Percentiles rank a stretch among this genome's conserved stretches.
Evolutionary conservation across 495 filamentous ascomycete genomes (phyloP).

Genomic region (Neurospora sp.): DNA sequence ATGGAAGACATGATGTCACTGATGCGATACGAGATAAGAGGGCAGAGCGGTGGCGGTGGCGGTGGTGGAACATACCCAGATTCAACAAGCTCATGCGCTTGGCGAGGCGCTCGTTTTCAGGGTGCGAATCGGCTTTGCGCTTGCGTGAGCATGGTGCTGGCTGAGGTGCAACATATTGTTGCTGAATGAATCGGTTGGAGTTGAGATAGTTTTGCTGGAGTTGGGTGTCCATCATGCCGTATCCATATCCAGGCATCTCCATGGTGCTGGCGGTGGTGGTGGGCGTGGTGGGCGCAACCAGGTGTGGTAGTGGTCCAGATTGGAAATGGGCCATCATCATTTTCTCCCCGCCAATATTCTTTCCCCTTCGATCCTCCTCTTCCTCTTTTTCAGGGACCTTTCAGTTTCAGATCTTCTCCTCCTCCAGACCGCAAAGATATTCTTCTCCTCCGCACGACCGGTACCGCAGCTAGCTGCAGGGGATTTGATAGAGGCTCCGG

Average conservation of each 20-base stretch:
- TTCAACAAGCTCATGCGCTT: constrained; percentile 78
- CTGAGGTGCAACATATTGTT: constrained; percentile 4
- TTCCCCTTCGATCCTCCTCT: background rate
- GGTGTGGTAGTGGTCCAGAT: background rate
- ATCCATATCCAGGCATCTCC: background rate
- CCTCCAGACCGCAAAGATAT: background rate
- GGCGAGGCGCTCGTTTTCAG: constrained; percentile 47
- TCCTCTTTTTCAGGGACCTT: background rate
- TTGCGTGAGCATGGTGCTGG: constrained; percentile 28
- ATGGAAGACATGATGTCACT: background rate
- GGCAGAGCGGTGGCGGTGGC: background rate
- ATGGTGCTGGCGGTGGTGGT: background rate
- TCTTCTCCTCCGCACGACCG: background rate
- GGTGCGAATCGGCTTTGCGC: constrained; percentile 40
- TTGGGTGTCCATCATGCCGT: background rate
- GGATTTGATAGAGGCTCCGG: background rate
- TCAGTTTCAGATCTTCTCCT: background rate
- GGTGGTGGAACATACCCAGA: constrained; percentile 48
- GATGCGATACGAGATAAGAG: constrained; percentile 2
- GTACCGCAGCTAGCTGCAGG: background rate
- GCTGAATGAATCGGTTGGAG: background rate
- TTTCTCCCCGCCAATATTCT: background rate
- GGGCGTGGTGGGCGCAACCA: background rate
- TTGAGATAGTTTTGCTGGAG: background rate
- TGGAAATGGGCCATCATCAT: background rate